Evolutionary conservation across 2,329 filamentous ascomycete species (phyloP).

Genomic region (Endothia cerciana): DNA sequence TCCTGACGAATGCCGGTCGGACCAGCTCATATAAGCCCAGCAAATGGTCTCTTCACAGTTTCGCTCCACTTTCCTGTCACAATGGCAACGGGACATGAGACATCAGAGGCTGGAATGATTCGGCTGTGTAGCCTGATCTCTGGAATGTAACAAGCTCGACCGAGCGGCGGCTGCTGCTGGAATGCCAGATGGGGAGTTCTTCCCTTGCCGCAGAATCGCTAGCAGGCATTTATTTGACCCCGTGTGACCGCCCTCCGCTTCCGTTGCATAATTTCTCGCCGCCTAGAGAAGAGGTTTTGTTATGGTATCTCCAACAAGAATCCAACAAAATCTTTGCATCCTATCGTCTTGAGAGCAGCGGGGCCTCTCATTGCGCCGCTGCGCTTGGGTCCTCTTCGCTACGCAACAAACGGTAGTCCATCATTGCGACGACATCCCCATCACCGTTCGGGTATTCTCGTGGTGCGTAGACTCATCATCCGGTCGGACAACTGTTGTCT

Average conservation of each 20-base stretch:
- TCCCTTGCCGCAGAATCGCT: background rate
- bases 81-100: background rate
- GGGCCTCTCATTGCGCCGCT: background rate
- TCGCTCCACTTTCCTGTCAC: background rate
- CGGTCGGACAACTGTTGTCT: background rate
- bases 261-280: background rate
- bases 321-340: background rate
- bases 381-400: background rate
- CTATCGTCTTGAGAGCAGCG: background rate
- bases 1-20: background rate
- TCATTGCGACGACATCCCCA: background rate
- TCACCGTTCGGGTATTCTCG: background rate
- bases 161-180: background rate
- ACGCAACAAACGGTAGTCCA: background rate
- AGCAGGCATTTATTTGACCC: background rate
- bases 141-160: background rate
- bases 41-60: background rate
- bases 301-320: constrained; percentile 16
- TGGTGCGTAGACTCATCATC: background rate
- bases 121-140: background rate
- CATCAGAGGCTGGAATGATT: background rate
- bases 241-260: background rate
- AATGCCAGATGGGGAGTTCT: background rate
- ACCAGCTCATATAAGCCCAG: background rate
- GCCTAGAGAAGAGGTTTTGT: background rate